Conservation (phyloP, 208 protist species). For the Strigomonas culicis region DNA sequence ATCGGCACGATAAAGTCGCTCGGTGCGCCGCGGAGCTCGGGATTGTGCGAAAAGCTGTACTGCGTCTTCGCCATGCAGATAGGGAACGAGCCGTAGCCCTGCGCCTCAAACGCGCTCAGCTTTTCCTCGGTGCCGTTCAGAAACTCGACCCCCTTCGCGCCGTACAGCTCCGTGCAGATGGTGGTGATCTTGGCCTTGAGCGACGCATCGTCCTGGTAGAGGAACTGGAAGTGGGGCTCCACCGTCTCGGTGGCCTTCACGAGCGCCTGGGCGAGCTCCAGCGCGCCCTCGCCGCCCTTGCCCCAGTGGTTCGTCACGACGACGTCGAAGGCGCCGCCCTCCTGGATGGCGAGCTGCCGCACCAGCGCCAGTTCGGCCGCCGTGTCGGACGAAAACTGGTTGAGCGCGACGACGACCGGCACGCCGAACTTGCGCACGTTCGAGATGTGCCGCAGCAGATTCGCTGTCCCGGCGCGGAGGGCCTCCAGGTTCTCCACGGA, state of each 20-base stretch:
- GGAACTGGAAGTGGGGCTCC: slow-evolving; percentile 84
- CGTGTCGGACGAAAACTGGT: slow-evolving; percentile 93
- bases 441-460: slow-evolving; percentile 93
- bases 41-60: slow-evolving; percentile 93
- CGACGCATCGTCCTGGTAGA: slow-evolving; percentile 84
- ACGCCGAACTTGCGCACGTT: slow-evolving; percentile 96
- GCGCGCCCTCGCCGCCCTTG: slow-evolving; percentile 88
- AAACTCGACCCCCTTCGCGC: slow-evolving; percentile 89
- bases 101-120: slow-evolving; percentile 77
- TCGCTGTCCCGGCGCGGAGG: slow-evolving; percentile 82
- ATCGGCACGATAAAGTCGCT: slow-evolving; percentile 91
- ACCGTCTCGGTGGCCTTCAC: slow-evolving; percentile 53
- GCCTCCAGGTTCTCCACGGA: slow-evolving; percentile 86
- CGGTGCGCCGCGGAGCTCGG: slow-evolving; percentile 87
- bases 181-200: slow-evolving; percentile 97
- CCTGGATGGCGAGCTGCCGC: slow-evolving; percentile 44
- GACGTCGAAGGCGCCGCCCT: slow-evolving; percentile 87
- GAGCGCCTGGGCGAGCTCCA: slow-evolving; percentile 86
- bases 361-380: slow-evolving; percentile 88
- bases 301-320: slow-evolving; percentile 93
- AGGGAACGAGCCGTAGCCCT: slow-evolving; percentile 81
- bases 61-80: slow-evolving; percentile 99
- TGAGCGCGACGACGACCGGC: slow-evolving; percentile 95
- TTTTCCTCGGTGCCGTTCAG: slow-evolving; percentile 84
- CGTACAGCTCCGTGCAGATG: slow-evolving; percentile 96